Percentiles rank a stretch among this genome's conserved stretches.
These are phyloP conservation scores for Aspergillus ochraceus DNA, from an alignment of 2,329 filamentous ascomycete species.

Conservation along the genomic window DNA sequence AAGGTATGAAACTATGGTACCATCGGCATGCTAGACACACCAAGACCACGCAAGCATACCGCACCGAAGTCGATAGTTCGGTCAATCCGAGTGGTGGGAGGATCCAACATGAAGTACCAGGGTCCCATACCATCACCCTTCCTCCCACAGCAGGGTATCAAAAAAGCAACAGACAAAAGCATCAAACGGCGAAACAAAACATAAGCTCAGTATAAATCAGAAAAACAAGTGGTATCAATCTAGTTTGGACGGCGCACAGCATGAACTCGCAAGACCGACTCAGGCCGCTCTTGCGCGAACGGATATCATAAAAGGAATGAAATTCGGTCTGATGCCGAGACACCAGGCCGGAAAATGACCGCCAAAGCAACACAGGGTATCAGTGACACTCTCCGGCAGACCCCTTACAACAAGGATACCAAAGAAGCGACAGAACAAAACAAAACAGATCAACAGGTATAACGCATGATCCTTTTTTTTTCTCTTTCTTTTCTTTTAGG, in stretches of 20 bases:
- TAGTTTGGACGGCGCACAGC: slow-evolving; percentile 30
- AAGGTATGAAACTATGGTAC: slow-evolving; percentile 23
- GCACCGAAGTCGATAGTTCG: slow-evolving; percentile 21
- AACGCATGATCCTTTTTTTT: slow-evolving; percentile 1
- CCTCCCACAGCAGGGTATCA: slow-evolving; percentile 37
- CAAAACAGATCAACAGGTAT: slow-evolving; percentile 10
- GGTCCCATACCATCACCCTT: slow-evolving; percentile 23
- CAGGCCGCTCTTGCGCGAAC: slow-evolving; percentile 31
- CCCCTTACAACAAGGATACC: slow-evolving; percentile 12
- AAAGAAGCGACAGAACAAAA: slow-evolving; percentile 30
- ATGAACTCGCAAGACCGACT: slow-evolving; percentile 22
- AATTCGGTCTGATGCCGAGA: slow-evolving; percentile 20
- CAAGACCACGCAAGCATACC: slow-evolving; percentile 14
- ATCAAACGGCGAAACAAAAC: slow-evolving; percentile 25
- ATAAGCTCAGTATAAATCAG: slow-evolving; percentile 29
- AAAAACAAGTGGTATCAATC: slow-evolving; percentile 41
- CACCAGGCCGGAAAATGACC: slow-evolving; percentile 25
- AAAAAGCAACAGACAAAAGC: slow-evolving; percentile 26
- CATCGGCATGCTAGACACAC: slow-evolving; percentile 18
- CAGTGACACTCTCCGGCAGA: slow-evolving; percentile 29
- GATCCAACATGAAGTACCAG: slow-evolving; percentile 16
- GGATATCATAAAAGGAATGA: slow-evolving; percentile 37
- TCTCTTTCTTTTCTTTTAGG: slow-evolving; percentile 11
- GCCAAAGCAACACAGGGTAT: slow-evolving; percentile 31
- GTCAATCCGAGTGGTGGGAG: slow-evolving; percentile 24